Conservation (phyloP, 1,284 basidiomycete species). For the Trichosporon sp. region DNA sequence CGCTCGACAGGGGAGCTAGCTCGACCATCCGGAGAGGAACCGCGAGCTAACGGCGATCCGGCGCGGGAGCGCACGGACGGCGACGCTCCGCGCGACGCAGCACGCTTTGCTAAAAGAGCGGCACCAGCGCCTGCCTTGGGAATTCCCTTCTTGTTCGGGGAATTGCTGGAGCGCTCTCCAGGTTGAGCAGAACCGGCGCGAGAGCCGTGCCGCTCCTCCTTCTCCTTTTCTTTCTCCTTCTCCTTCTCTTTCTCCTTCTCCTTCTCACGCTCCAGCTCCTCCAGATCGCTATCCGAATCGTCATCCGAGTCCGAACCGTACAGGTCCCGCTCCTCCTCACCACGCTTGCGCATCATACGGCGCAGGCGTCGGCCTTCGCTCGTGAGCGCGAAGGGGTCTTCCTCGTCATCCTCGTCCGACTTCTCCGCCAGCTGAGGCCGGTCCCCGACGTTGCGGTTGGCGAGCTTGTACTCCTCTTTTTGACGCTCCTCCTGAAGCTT, state of each 20-base stretch:
- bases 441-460: slow-evolving; percentile 44
- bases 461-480: slow-evolving; percentile 41
- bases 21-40: slow-evolving; percentile 21
- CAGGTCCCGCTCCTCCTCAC: slow-evolving; percentile 17
- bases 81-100: slow-evolving; percentile 32
- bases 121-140: slow-evolving; percentile 23
- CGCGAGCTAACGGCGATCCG: slow-evolving; percentile 22
- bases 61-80: slow-evolving; percentile 25
- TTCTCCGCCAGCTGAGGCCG: slow-evolving; percentile 37
- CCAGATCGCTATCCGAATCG: slow-evolving; percentile 21
- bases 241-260: slow-evolving; percentile 30
- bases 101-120: slow-evolving; percentile 40
- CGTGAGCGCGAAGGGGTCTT: slow-evolving; percentile 35
- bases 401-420: slow-evolving; percentile 31
- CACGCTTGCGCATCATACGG: slow-evolving; percentile 37
- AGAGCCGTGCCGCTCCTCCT: slow-evolving; percentile 21
- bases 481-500: slow-evolving; percentile 41
- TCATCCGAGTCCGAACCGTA: slow-evolving; percentile 19
- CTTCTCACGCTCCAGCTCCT: slow-evolving; percentile 24
- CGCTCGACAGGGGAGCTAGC: no score
- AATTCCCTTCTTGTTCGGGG: not conserved
- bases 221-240: slow-evolving; percentile 28
- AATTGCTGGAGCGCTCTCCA: not conserved
- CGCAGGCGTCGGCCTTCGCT: slow-evolving; percentile 36
- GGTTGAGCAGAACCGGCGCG: slow-evolving; percentile 8